phyloP scores from a whole-genome alignment of 2,329 filamentous ascomycete genomes.

The Polychaeton citri region DNA sequence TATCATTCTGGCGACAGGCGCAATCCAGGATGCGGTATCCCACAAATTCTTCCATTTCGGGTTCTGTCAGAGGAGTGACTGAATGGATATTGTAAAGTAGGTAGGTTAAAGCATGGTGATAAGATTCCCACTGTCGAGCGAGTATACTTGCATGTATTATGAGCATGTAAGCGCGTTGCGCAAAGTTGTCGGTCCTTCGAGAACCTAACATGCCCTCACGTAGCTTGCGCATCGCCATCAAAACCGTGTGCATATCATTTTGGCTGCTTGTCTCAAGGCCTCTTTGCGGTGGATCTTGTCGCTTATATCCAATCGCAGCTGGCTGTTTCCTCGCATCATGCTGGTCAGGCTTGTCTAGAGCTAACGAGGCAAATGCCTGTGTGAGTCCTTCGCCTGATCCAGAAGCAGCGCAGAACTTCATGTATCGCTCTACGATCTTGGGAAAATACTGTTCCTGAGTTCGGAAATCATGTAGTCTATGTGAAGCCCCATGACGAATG shows the following conservation, averaged over 20 bases:
- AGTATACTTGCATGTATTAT: slow-evolving; percentile 75
- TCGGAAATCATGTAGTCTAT: slow-evolving; percentile 47
- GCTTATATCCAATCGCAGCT: slow-evolving; percentile 4
- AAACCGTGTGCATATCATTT: slow-evolving; percentile 57
- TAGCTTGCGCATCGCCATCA: slow-evolving; percentile 79
- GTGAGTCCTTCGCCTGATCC: slow-evolving; percentile 61
- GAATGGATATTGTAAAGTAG: slow-evolving; percentile 61
- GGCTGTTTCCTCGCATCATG: background rate
- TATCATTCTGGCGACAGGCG: slow-evolving; percentile 66
- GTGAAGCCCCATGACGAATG: background rate
- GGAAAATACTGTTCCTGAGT: slow-evolving; percentile 76
- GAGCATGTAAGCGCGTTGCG: slow-evolving; percentile 83
- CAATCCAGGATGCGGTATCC: slow-evolving; percentile 76
- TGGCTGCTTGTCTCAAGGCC: slow-evolving; percentile 29
- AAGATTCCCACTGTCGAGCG: slow-evolving; percentile 71
- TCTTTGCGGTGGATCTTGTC: slow-evolving; percentile 13
- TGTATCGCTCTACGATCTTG: slow-evolving; percentile 76
- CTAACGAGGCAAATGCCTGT: slow-evolving; percentile 57
- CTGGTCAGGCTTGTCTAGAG: slow-evolving; percentile 14
- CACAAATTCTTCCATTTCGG: slow-evolving; percentile 67
- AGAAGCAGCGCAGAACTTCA: slow-evolving; percentile 71
- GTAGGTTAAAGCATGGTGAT: slow-evolving; percentile 74
- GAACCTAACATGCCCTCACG: slow-evolving; percentile 79
- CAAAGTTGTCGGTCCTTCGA: slow-evolving; percentile 63
- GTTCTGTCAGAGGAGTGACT: slow-evolving; percentile 48